Conservation (phyloP, 805 yeast genomes). For the Wickerhamiella nectarea region DNA sequence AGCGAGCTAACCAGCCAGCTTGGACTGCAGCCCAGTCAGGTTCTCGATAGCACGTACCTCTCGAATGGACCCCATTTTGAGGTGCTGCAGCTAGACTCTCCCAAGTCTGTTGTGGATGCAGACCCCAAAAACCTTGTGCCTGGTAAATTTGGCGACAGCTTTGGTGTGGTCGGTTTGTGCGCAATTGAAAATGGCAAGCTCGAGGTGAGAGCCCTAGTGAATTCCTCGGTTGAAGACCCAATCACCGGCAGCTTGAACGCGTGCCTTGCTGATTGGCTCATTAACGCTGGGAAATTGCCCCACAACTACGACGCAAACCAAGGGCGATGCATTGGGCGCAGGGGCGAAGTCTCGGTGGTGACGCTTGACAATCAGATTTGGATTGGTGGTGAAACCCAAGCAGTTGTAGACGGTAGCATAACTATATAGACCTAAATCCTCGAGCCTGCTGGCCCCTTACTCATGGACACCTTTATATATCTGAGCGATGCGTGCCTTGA, state of each 20-base stretch:
- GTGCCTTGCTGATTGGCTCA: constrained; percentile 14
- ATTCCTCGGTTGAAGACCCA: constrained; percentile 5
- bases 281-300: background rate
- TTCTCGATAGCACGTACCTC: background rate
- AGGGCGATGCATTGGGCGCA: constrained; percentile 15
- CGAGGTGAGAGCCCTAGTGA: constrained; percentile 4
- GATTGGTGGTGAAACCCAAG: constrained; percentile 11
- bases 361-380: constrained; percentile 12
- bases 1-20: background rate
- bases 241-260: constrained; percentile 18
- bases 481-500: constrained; percentile 5
- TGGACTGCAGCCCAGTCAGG: background rate
- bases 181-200: constrained; percentile 2
- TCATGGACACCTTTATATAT: constrained; percentile 8
- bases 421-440: background rate
- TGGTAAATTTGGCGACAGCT: background rate
- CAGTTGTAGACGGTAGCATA: constrained; percentile 9
- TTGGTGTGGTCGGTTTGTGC: constrained; percentile 1
- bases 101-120: background rate
- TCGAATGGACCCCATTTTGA: constrained; percentile 2
- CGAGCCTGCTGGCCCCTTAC: background rate
- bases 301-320: constrained; percentile 13
- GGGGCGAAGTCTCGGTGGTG: constrained; percentile 11
- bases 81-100: background rate
- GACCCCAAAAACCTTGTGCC: background rate